These are phyloP conservation scores for Hyaloscypha finlandica DNA, from an alignment of 495 filamentous ascomycete genomes.

Conservation along the genomic window DNA sequence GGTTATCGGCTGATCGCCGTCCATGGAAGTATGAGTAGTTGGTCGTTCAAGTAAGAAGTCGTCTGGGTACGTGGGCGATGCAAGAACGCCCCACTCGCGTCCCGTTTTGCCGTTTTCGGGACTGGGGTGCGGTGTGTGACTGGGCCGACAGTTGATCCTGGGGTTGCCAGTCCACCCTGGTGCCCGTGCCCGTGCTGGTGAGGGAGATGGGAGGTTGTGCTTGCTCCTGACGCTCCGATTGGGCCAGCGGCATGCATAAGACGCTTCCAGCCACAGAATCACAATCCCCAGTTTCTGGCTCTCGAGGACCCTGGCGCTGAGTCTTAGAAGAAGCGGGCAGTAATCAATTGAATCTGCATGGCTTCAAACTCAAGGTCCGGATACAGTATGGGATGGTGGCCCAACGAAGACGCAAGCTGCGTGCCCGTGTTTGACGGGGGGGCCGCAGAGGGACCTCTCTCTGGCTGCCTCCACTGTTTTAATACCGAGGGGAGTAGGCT, in stretches of 20 bases:
- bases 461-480: background rate
- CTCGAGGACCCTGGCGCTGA: background rate
- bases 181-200: background rate
- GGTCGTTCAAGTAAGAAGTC: constrained; percentile 7
- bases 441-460: background rate
- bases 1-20: background rate
- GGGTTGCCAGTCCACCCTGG: background rate
- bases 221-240: background rate
- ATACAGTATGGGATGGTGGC: background rate
- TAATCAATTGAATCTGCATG: background rate
- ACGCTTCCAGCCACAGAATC: background rate
- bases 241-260: background rate
- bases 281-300: background rate
- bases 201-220: background rate
- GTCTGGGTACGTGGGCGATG: background rate
- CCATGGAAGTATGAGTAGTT: background rate
- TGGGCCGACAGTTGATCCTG: background rate
- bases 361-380: background rate
- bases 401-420: background rate
- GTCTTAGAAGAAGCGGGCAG: background rate
- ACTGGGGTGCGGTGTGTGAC: background rate
- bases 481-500: background rate
- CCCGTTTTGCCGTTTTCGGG: background rate
- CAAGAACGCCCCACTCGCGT: background rate
- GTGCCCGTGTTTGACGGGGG: background rate